Conservation (phyloP, 148 eudicot species). For the Beta vulgaris region DNA sequence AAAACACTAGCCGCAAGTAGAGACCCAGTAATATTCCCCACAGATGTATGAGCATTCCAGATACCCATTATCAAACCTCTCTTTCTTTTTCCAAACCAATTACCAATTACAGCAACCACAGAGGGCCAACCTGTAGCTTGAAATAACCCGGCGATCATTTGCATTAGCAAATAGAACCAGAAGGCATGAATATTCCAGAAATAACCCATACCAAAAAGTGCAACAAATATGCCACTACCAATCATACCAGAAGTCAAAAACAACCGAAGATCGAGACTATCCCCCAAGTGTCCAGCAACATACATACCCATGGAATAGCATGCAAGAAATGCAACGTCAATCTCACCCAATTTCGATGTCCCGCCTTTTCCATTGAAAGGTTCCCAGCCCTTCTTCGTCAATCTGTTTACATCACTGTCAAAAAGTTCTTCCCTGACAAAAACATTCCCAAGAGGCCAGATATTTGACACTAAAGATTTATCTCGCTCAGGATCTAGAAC, state of each 20-base stretch:
- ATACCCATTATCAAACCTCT: constrained; percentile 96
- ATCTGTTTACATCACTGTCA: constrained; percentile 10
- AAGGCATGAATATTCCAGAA: constrained; percentile 74
- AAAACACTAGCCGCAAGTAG: constrained; percentile 88
- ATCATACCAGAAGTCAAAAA: constrained; percentile 87
- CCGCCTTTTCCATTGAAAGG: constrained; percentile 79
- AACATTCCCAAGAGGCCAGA: constrained; percentile 75
- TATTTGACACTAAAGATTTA: constrained; percentile 16
- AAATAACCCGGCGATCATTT: constrained; percentile 91
- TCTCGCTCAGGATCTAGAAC: constrained; percentile 61
- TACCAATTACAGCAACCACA: constrained; percentile 91
- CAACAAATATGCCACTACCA: constrained; percentile 91
- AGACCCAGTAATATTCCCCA: constrained; percentile 86
- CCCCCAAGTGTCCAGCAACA: constrained; percentile 90
- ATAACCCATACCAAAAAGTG: constrained; percentile 80
- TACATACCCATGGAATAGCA: constrained; percentile 89
- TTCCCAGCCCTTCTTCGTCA: constrained; percentile 58
- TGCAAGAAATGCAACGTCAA: constrained; percentile 85
- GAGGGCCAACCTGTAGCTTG: constrained; percentile 99
- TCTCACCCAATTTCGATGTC: constrained; percentile 72
- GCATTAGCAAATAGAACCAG: constrained; percentile 73
- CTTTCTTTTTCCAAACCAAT: constrained; percentile 94
- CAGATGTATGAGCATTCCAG: constrained; percentile 98
- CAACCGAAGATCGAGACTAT: constrained; percentile 67
- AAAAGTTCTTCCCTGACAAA: constrained; percentile 39